Evolutionary conservation across 345 rosid genomes (phyloP), one percentile per base, ranked within the genome.

Genomic region (Iberis pinnata): DNA sequence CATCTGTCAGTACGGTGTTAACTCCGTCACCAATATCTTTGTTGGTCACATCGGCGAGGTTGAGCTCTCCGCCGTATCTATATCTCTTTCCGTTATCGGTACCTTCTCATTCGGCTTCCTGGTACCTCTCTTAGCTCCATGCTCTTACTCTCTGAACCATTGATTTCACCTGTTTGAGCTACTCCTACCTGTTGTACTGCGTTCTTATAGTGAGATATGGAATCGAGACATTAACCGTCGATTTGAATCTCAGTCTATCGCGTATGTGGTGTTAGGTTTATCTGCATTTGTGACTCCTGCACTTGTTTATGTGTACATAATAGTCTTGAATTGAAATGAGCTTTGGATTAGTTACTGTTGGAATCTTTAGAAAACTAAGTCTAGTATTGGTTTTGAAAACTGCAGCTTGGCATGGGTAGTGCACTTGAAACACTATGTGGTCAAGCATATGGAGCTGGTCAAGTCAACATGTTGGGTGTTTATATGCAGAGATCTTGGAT

Each of bases 361-460:
- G n/a, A n/a, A n/a, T n/a, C n/a, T n/a, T n/a, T n/a, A n/a, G n/a
- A n/a, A n/a, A n/a, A n/a, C n/a, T n/a, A n/a, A n/a, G n/a, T n/a
- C n/a, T n/a, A n/a, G n/a, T 6, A 29, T 29, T 7, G 8, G 8
- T 29, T 29, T 29, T 29, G 9, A 29, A 29, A 26, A 29, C 1
- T 58, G 79, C 60, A 88, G 95, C 83, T 86, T 39, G 97, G 97
- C 1, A 81, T 81, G 97, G 97, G 88, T 53, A 89, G 97, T 73
- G 97, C 93, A 20, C 75, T 86, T 17, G 95, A 89, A 62, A 89
- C 93, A 16, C 80, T 86, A 0, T 89, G 95, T 64, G 93, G 97
- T 1, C 95, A 89, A 77, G 95, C 95, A n/a, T 81, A 49, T 71
- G 95, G 93, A 11, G 95, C 88, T 0, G 97, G 97, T 18, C 82